phyloP scores from a whole-genome alignment of 306 rosid genomes.

The Potentilla sterilis region DNA sequence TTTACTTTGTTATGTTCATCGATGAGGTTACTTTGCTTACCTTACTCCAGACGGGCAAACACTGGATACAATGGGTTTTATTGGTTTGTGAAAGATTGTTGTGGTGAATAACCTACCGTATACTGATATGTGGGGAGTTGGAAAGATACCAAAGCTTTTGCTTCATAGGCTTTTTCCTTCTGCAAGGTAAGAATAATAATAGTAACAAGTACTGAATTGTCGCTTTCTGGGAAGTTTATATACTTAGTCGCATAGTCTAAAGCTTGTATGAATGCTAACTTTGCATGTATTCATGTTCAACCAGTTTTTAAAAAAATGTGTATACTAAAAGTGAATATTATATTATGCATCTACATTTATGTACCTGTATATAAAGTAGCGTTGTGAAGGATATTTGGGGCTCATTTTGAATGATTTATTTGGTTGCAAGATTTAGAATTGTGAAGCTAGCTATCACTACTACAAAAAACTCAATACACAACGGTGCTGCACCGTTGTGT shows the following conservation, averaged over 20 bases:
- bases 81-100: constrained; percentile 93
- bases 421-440: background rate
- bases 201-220: background rate
- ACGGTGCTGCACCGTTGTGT: too few relatives aligned
- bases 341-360: background rate
- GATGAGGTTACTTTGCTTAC: constrained; percentile 66
- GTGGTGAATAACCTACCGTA: constrained; percentile 80
- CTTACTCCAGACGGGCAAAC: constrained; percentile 75
- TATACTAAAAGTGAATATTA: background rate
- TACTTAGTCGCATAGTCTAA: too few relatives aligned
- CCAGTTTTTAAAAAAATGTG: background rate
- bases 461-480: too few relatives aligned
- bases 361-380: background rate
- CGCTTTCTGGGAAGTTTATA: background rate
- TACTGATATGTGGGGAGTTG: constrained; percentile 89
- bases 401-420: background rate
- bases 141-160: constrained; percentile 92
- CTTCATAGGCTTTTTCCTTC: constrained; percentile 93
- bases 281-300: background rate
- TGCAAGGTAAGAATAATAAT: constrained; percentile 68
- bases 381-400: background rate
- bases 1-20: constrained; percentile 86
- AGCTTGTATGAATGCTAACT: background rate
- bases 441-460: background rate
- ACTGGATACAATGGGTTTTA: constrained; percentile 80